Evolutionary conservation across 1,139 yeast species (phyloP), one percentile per base, ranked within the genome.

Genomic region (Chernovozyma aurita): DNA sequence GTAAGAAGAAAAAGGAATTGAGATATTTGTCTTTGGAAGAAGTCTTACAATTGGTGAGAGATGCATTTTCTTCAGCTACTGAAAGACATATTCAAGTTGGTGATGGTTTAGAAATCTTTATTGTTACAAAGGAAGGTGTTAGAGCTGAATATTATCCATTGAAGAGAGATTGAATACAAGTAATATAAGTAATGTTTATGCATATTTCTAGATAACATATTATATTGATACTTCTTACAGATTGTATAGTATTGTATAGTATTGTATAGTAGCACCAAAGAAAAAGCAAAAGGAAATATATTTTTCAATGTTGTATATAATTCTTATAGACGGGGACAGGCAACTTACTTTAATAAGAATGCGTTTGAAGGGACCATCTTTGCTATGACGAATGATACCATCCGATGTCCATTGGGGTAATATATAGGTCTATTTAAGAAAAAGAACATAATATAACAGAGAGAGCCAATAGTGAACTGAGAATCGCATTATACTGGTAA

Each of bases 11-110:
- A 59, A 78, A 65, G 54, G 76, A 73, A 31, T 57, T 81, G 45
- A 72, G 79, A 50, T 85, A 75, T 52, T 71, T 92, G 56, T 61
- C 74, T 31, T 71, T 88, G 47, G 96, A 87, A 2, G 95, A 90
- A 62, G 97, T 88, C 18, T 66, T 92, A 52, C 76, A 80, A 49
- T 69, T 92, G 46, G 97, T 92, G 28, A 81, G 80, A 57, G 98
- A 92, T 63, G 95, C 98, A 6, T 92, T 92, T 57, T 74, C 88
- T 13, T 86, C 96, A 5, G 98, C 97, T 24, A 90, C 97, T 18
- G 98, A 92, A 65, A 85, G 98, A 71, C 97, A 94, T 60, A 92
- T 92, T 50, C 95, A 90, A 52, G 97, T 92, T 36, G 98, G 98
- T 67, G 98, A 92, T 65, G 95, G 94, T 7, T 74, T 92, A 47